phyloP scores from a whole-genome alignment of 2,329 filamentous ascomycete species.

The Epichloe festucae region DNA sequence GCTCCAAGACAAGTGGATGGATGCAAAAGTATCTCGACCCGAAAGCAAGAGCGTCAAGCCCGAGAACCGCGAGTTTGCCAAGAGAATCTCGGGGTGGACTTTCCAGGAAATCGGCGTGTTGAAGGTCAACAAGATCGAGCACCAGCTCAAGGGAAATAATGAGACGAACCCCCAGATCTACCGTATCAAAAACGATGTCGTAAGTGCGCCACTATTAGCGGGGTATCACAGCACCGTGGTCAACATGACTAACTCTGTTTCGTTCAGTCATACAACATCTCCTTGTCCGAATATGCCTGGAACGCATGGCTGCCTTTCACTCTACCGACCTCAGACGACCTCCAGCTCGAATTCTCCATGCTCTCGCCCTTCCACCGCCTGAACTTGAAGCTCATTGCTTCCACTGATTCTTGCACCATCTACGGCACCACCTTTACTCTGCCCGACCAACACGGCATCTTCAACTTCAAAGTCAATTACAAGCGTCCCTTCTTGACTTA shows the following conservation, averaged over 20 bases:
- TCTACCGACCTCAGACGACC: constrained; percentile 52
- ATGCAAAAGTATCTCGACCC: constrained; percentile 57
- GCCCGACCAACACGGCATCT: constrained; percentile 97
- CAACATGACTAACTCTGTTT: not conserved
- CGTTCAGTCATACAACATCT: constrained; percentile 66
- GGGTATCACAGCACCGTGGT: not conserved
- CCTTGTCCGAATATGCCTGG: constrained; percentile 71
- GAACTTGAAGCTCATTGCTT: constrained; percentile 43
- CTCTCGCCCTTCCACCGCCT: constrained; percentile 94
- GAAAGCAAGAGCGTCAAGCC: constrained; percentile 44
- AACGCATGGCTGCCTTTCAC: constrained; percentile 65
- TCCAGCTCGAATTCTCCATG: constrained; percentile 98
- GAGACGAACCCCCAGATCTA: constrained; percentile 81
- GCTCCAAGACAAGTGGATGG: constrained; percentile 81
- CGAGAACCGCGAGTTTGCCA: constrained; percentile 74
- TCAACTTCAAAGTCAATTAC: constrained; percentile 97
- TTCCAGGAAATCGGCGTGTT: constrained; percentile 91
- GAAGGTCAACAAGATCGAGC: constrained; percentile 70
- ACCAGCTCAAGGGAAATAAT: constrained; percentile 47
- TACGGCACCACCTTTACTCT: constrained; percentile 67
- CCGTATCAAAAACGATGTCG: constrained; percentile 91
- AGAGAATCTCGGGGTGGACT: constrained; percentile 80
- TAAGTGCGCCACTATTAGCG: constrained; percentile 37
- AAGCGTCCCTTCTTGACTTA: constrained; percentile 84
- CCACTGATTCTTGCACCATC: constrained; percentile 54